Conservation (phyloP, 1,284 basidiomycete species). For the Filobasidium uniguttulatum region DNA sequence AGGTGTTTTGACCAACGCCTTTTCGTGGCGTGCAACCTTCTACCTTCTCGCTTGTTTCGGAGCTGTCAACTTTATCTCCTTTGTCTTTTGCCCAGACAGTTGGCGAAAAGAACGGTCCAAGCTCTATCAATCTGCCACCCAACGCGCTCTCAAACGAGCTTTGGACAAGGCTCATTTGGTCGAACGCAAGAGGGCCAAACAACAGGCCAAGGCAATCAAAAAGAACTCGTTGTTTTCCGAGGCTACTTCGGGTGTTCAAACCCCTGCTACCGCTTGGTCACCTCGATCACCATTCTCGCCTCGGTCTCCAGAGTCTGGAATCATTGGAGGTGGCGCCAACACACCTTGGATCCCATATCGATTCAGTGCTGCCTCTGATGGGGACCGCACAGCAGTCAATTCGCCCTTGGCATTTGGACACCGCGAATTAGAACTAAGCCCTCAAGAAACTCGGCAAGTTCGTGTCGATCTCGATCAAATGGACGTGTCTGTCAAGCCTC, state of each 20-base stretch:
- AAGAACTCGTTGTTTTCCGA: no score
- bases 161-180: conserved; percentile 20
- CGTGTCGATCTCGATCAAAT: no score
- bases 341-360: no score
- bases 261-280: conserved; percentile 14
- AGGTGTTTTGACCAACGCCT: conserved; percentile 34
- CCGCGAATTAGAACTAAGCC: no score
- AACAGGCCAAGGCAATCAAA: conserved; percentile 16
- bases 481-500: no score
- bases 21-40: conserved; percentile 64
- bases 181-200: conserved; percentile 21
- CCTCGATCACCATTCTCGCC: conserved; percentile 16
- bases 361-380: no score
- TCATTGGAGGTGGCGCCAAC: background rate
- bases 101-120: conserved; percentile 66
- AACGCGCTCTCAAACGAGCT: conserved; percentile 29
- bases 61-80: conserved; percentile 45
- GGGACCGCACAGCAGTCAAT: no score
- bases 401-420: no score
- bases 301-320: conserved; percentile 1
- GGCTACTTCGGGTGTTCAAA: conserved; percentile 18
- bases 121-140: conserved; percentile 51
- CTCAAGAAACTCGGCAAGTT: no score
- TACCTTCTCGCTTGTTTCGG: conserved; percentile 62
- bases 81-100: conserved; percentile 61